Percentiles rank a stretch among this genome's conserved stretches.
These are phyloP conservation scores for Ganoderma lingzhi DNA, from an alignment of 1,284 basidiomycete genomes.

Conservation along the genomic window DNA sequence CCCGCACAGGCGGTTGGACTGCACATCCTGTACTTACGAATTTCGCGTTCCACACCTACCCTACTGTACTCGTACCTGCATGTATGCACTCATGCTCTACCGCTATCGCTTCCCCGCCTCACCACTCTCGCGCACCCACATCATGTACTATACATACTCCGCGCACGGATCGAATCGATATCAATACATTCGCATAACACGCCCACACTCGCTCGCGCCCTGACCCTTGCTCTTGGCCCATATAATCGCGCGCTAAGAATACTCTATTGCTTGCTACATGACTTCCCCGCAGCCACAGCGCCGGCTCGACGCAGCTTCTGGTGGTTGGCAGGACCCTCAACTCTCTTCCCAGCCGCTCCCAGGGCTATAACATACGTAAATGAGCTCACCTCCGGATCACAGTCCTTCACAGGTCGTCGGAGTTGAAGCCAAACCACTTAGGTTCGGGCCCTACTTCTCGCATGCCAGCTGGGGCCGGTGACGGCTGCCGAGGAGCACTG, in stretches of 20 bases:
- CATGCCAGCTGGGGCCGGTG: not conserved
- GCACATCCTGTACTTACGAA: not conserved
- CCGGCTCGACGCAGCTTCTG: conserved; percentile 3
- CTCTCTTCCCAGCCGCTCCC: not conserved
- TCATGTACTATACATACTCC: conserved; percentile 2
- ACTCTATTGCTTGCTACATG: not conserved
- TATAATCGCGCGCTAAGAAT: not conserved
- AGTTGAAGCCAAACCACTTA: conserved; percentile 1
- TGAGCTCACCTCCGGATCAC: not conserved
- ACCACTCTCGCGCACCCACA: not conserved
- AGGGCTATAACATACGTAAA: not conserved
- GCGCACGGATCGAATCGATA: conserved; percentile 8
- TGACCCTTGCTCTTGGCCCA: not conserved
- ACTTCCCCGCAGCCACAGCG: not conserved
- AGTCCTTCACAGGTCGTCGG: not conserved
- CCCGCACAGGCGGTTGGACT: conserved; percentile 2
- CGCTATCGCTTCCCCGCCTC: conserved; percentile 8
- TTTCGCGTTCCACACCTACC: not conserved
- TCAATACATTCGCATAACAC: conserved; percentile 10
- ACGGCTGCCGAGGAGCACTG: not conserved
- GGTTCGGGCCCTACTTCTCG: conserved; percentile 9
- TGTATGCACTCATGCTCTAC: conserved; percentile 3
- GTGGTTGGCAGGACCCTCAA: not conserved
- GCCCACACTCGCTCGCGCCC: not conserved
- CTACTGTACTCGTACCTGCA: not conserved